These are phyloP conservation scores for Cyamopsis tetragonoloba DNA, from an alignment of 306 rosid species.

Conservation along the genomic window DNA sequence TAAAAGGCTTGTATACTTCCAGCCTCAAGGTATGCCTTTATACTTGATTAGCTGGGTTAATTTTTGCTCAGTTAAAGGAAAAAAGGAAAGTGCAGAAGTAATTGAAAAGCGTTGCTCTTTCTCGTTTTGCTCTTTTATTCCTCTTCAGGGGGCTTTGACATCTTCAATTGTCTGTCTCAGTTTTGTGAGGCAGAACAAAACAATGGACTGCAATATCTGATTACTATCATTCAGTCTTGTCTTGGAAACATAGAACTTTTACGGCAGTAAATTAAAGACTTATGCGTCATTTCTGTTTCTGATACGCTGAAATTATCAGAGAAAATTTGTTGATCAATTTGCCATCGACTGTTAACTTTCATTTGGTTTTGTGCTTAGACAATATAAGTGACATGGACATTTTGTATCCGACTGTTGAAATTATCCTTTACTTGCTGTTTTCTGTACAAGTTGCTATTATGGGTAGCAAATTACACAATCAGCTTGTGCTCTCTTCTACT, in stretches of 20 bases:
- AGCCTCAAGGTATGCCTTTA: conserved; percentile 6
- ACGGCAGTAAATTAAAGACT: not conserved
- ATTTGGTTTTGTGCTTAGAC: not conserved
- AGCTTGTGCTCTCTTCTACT: not conserved
- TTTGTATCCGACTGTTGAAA: not conserved
- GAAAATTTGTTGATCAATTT: not conserved
- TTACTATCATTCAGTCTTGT: not conserved
- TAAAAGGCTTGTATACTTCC: not conserved
- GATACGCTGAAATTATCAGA: not conserved
- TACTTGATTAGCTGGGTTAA: conserved; percentile 13
- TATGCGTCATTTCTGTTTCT: not conserved
- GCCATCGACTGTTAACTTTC: not conserved
- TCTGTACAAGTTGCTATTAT: not conserved
- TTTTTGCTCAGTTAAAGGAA: conserved; percentile 4
- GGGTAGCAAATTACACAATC: not conserved
- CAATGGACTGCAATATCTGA: conserved; percentile 1
- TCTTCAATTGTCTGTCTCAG: not conserved
- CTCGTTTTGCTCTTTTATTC: not conserved
- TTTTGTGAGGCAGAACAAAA: not conserved
- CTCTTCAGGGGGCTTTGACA: not conserved
- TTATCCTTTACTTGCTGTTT: not conserved
- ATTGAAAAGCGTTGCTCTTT: not conserved
- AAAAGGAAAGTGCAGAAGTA: not conserved
- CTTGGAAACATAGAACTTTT: not conserved
- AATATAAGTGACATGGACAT: not conserved